Conservation (phyloP, 2,329 filamentous ascomycete genomes). For the Diaporthe amygdali region DNA sequence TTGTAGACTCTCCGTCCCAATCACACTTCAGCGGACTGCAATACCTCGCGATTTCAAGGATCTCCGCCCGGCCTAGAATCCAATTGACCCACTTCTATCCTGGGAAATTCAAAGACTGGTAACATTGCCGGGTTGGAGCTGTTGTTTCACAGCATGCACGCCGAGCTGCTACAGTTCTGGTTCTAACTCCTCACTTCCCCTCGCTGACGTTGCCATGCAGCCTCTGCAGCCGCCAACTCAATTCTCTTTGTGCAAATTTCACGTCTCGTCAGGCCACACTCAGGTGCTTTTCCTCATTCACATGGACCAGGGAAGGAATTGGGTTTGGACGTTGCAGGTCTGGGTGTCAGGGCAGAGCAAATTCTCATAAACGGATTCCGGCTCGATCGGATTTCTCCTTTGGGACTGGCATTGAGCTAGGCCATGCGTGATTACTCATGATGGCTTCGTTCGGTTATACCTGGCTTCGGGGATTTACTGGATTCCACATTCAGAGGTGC, state of each 20-base stretch:
- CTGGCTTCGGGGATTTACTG: too few species aligned
- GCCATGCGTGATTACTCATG: neutral
- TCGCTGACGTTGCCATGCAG: neutral
- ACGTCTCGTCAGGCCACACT: neutral
- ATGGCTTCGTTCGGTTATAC: neutral
- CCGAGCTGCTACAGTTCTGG: neutral
- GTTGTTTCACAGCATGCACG: conserved; percentile 9
- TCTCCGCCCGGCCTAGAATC: neutral
- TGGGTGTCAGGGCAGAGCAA: neutral
- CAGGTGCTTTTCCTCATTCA: neutral
- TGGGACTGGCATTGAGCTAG: neutral
- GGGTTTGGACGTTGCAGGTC: neutral
- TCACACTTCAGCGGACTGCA: neutral
- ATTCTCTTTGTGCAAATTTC: neutral
- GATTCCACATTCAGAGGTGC: too few species aligned
- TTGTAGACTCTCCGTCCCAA: neutral
- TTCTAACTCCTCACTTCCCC: neutral
- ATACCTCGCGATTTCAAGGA: neutral
- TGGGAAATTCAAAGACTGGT: neutral
- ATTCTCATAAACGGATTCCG: neutral
- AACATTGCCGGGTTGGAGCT: neutral
- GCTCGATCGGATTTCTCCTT: neutral
- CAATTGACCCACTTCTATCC: neutral
- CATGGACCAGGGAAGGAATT: neutral
- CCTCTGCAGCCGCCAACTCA: neutral